phyloP scores from a whole-genome alignment of 495 filamentous ascomycete species.

The Lophiotrema nucula region DNA sequence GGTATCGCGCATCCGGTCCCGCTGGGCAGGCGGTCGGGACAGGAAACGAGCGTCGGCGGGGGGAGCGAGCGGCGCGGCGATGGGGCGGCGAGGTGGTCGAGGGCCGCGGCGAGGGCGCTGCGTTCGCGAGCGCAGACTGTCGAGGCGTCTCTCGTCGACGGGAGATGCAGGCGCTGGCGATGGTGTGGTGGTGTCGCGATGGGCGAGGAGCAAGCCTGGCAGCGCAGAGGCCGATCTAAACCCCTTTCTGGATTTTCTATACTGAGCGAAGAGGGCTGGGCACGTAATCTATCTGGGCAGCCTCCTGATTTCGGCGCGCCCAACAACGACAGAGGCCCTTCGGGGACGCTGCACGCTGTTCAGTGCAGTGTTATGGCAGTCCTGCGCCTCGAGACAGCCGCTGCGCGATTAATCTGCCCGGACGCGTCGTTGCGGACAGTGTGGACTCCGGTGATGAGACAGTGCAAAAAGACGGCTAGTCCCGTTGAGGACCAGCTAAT shows the following conservation, averaged over 20 bases:
- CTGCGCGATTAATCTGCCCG: background rate
- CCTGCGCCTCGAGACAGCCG: no score
- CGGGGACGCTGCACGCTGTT: no score
- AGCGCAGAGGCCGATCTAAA: no score
- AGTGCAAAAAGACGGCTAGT: no score
- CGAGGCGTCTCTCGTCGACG: slow-evolving; percentile 7
- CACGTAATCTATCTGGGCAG: slow-evolving; percentile 19
- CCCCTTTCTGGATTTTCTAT: no score
- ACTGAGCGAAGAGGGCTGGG: slow-evolving; percentile 23
- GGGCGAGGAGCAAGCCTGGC: no score
- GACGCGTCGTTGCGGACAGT: background rate
- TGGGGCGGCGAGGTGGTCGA: slow-evolving; percentile 8
- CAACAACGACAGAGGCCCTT: no score
- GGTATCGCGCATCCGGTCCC: slow-evolving; percentile 29
- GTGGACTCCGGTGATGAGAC: background rate
- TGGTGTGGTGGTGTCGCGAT: background rate
- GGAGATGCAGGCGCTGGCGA: slow-evolving; percentile 3
- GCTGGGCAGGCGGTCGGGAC: no score
- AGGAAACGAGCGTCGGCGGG: slow-evolving; percentile 18
- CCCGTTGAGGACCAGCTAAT: no score
- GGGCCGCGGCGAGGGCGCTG: slow-evolving; percentile 5
- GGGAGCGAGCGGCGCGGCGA: slow-evolving; percentile 4
- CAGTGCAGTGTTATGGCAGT: no score
- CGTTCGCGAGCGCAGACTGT: background rate
- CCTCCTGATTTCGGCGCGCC: no score